Evolutionary conservation across 2,329 filamentous ascomycete genomes (phyloP), one percentile per base, ranked within the genome.

Genomic region (Aspergillus cejpii): DNA sequence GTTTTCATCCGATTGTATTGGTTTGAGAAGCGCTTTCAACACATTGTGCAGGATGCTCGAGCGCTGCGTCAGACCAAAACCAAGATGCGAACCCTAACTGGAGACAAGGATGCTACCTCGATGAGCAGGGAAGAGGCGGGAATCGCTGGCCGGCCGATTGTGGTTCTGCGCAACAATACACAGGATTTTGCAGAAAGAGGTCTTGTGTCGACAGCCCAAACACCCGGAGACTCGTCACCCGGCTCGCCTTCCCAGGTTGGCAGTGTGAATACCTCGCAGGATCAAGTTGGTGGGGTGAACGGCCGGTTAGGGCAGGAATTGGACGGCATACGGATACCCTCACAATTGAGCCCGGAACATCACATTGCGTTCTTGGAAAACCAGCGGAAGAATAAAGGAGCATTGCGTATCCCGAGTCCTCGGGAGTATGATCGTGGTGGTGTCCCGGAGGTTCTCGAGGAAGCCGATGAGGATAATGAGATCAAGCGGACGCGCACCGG

Each of bases 21-120:
- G 91, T 98, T 98, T 63, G 90, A 98, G 68, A 95, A 94, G 67
- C 81, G 90, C 6, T 97, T 98, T 62, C 85, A 94, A 62, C 77
- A 86, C 57, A 79, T 95, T 52, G 89, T 85, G 11, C 76, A 76
- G 26, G 86, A 94, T 56, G 82, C 86, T 1, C 79, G 81, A 43
- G 74, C 71, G 34, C 73, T 83, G 42, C 80, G 90, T 43, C 75
- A 77, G 43, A 84, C 67, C 72, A 81, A 72, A 70, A 85, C 60
- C 68, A 80, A 69, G 69, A 83, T 62, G 68, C 71, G 71, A 43
- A 76, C 70, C 38, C 69, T 69, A 55, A 78, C 65, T 40, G 59
- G 70, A 29, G 68, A 61, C 39, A 72, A 71, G 37, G 63, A 65
- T n/a, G 71, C 74, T 14, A 56, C 48, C 40, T 56, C 61, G 19